Evolutionary conservation across 176 grass and related monocot species (phyloP).

Genomic region (Elaeis guineensis): DNA sequence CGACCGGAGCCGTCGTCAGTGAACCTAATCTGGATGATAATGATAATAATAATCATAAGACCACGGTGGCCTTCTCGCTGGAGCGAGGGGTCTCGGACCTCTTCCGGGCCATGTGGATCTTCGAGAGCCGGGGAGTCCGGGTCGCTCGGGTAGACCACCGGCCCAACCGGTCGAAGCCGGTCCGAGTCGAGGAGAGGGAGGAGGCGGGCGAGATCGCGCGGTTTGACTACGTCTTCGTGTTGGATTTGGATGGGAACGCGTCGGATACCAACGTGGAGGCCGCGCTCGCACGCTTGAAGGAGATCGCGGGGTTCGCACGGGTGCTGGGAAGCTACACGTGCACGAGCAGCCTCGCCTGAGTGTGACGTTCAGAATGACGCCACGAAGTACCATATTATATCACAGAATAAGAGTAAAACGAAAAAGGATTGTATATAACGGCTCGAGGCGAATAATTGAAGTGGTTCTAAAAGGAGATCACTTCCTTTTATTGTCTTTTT

Average conservation of each 20-base stretch:
- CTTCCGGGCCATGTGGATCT: constrained; percentile 22
- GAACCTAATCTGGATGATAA: too few relatives aligned
- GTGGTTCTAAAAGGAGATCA: too few relatives aligned
- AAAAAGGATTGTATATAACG: too few relatives aligned
- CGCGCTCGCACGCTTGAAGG: background rate
- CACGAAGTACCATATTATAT: too few relatives aligned
- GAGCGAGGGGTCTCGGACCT: constrained; percentile 16
- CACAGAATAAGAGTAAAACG: too few relatives aligned
- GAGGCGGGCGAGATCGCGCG: background rate
- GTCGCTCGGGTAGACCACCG: constrained; percentile 31
- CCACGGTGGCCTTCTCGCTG: constrained; percentile 27
- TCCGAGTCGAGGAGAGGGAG: background rate
- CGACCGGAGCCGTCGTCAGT: too few relatives aligned
- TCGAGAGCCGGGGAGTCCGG: constrained; percentile 25
- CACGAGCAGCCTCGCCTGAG: background rate
- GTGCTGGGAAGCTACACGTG: constrained; percentile 8
- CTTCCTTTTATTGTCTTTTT: too few relatives aligned
- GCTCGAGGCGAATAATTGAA: too few relatives aligned
- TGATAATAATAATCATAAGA: background rate
- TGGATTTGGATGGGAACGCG: constrained; percentile 4
- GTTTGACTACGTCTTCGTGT: constrained; percentile 12
- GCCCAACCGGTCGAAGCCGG: constrained; percentile 22
- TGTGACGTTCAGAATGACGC: too few relatives aligned
- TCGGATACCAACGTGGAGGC: constrained; percentile 2
- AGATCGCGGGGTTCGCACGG: background rate